These are phyloP conservation scores for Russula olivacea DNA, from an alignment of 768 basidiomycete genomes.

Conservation along the genomic window DNA sequence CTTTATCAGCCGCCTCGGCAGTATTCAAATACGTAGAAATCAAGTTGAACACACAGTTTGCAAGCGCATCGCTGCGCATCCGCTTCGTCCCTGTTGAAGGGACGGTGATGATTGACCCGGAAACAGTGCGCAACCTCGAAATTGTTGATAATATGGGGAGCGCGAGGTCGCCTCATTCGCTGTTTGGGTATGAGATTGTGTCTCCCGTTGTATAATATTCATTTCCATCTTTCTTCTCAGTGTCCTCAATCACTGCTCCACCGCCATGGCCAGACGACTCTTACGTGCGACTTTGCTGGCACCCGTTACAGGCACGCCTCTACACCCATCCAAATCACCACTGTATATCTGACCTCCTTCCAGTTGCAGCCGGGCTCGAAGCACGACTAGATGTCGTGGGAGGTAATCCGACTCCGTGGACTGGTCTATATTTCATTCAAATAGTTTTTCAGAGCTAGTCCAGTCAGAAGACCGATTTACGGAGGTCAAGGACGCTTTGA, in stretches of 20 bases:
- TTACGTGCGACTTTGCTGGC: slow-evolving; percentile 76
- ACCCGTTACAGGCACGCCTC: slow-evolving; percentile 60
- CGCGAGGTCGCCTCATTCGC: slow-evolving; percentile 64
- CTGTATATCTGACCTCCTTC: not conserved
- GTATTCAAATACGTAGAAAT: slow-evolving; percentile 81
- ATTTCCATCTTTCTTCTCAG: slow-evolving; percentile 33
- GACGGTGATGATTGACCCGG: slow-evolving; percentile 91
- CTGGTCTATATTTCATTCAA: not conserved
- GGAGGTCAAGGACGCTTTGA: slow-evolving; percentile 61
- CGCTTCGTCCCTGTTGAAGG: slow-evolving; percentile 78
- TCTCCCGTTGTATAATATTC: not conserved
- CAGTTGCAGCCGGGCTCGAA: slow-evolving; percentile 61
- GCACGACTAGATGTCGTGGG: slow-evolving; percentile 83
- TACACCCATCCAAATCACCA: not conserved
- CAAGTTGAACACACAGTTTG: slow-evolving; percentile 64
- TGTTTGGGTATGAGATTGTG: slow-evolving; percentile 58
- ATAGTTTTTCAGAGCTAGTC: slow-evolving; percentile 53
- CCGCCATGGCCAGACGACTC: slow-evolving; percentile 83
- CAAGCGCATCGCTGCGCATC: slow-evolving; percentile 63
- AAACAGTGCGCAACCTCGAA: slow-evolving; percentile 84
- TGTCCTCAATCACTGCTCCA: slow-evolving; percentile 73
- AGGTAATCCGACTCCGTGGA: slow-evolving; percentile 38
- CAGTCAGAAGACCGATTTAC: slow-evolving; percentile 69
- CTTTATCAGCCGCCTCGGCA: slow-evolving; percentile 78
- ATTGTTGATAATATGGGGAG: slow-evolving; percentile 69